These are phyloP conservation scores for Ilex asprella DNA, from an alignment of 257 asterid genomes.

Conservation along the genomic window DNA sequence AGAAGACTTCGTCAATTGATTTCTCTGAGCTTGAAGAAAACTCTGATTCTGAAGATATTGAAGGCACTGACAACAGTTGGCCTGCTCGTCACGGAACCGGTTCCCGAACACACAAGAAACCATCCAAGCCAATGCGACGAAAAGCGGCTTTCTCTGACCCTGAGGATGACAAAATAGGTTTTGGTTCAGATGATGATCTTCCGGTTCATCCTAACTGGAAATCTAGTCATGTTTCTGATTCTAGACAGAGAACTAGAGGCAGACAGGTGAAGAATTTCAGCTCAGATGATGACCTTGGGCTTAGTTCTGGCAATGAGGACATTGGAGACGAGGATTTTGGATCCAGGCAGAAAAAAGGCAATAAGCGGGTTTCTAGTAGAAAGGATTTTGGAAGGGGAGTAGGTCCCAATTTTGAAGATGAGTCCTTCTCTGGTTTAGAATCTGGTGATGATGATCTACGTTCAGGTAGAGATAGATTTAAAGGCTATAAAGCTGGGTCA, in stretches of 20 bases:
- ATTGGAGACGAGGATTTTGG: constrained; percentile 25
- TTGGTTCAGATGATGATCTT: constrained; percentile 74
- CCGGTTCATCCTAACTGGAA: constrained; percentile 70
- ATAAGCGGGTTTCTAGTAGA: constrained; percentile 27
- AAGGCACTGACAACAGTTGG: constrained; percentile 24
- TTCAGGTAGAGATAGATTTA: constrained; percentile 14
- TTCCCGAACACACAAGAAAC: constrained; percentile 16
- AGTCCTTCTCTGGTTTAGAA: constrained; percentile 34
- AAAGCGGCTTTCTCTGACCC: constrained; percentile 30
- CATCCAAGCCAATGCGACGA: constrained; percentile 26
- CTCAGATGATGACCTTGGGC: constrained; percentile 51
- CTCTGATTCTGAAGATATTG: constrained; percentile 58
- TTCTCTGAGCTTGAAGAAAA: constrained; percentile 78
- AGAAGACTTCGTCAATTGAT: constrained; percentile 41
- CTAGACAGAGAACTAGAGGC: constrained; percentile 32
- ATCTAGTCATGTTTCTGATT: constrained; percentile 54
- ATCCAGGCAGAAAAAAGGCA: constrained; percentile 29
- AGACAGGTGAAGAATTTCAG: constrained; percentile 38
- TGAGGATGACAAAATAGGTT: constrained; percentile 46
- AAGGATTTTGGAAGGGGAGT: constrained; percentile 27
- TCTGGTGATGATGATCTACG: constrained; percentile 33
- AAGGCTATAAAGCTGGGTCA: constrained; percentile 25
- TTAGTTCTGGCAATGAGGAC: constrained; percentile 38
- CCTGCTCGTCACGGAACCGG: constrained; percentile 26
- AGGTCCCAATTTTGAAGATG: constrained; percentile 21